Conservation (phyloP, 768 basidiomycete species). For the Jaapia argillacea region DNA sequence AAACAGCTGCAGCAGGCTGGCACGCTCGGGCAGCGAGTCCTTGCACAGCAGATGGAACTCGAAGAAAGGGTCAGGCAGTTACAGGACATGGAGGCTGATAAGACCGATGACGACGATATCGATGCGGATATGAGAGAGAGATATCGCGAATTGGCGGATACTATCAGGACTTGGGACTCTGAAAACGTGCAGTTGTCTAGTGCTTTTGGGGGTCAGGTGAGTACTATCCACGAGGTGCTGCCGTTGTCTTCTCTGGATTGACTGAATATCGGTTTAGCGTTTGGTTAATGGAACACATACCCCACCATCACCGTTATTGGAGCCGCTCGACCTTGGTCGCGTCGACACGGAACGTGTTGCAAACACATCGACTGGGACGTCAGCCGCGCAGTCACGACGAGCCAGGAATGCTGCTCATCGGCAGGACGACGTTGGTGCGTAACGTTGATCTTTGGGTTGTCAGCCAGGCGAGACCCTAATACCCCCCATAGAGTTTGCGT, state of each 20-base stretch:
- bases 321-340: constrained; percentile 39
- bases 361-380: constrained; percentile 46
- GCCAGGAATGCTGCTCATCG: constrained; percentile 90
- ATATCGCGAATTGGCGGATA: constrained; percentile 69
- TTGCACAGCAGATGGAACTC: constrained; percentile 88
- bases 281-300: background rate
- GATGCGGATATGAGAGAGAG: constrained; percentile 61
- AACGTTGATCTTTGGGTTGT: constrained; percentile 7
- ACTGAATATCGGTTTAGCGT: background rate
- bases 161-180: constrained; percentile 65
- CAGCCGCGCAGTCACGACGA: constrained; percentile 78
- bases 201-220: constrained; percentile 57
- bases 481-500: constrained; percentile 73
- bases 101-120: constrained; percentile 51
- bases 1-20: constrained; percentile 88
- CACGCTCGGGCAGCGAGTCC: constrained; percentile 86
- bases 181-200: constrained; percentile 72
- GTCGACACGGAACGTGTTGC: constrained; percentile 56
- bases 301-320: background rate
- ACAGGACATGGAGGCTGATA: constrained; percentile 60
- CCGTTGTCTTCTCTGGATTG: background rate
- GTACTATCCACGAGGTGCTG: constrained; percentile 13
- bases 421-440: constrained; percentile 81
- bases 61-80: constrained; percentile 81
- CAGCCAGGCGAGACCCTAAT: background rate